phyloP scores from a whole-genome alignment of 768 basidiomycete genomes.

The Hericium coralloides region DNA sequence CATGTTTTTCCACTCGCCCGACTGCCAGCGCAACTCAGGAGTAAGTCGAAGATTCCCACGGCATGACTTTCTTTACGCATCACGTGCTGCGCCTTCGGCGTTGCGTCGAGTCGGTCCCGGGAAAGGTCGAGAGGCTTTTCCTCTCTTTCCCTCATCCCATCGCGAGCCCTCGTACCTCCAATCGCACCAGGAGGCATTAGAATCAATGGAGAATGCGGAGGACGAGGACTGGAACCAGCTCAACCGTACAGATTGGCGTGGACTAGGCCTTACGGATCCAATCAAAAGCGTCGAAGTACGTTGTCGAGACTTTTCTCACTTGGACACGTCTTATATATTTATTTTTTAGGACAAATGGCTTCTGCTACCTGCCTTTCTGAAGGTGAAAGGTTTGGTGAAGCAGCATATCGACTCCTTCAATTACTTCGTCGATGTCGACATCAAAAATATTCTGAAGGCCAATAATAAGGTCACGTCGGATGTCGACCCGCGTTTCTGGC shows the following conservation, averaged over 20 bases:
- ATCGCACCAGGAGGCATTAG: background rate
- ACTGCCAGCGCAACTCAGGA: background rate
- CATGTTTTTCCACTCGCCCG: too few species aligned
- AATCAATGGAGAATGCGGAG: slow-evolving; percentile 11
- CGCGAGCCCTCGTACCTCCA: background rate
- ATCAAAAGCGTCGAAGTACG: slow-evolving; percentile 86
- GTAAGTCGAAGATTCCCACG: background rate
- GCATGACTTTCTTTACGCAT: background rate
- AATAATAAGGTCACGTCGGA: slow-evolving; percentile 94
- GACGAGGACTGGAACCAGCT: slow-evolving; percentile 53
- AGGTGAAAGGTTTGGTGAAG: slow-evolving; percentile 97
- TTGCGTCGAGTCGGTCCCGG: background rate
- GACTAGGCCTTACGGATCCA: slow-evolving; percentile 77
- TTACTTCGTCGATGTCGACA: slow-evolving; percentile 95
- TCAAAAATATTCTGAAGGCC: slow-evolving; percentile 92
- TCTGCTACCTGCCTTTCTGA: slow-evolving; percentile 88
- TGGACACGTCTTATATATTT: background rate
- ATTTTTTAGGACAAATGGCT: slow-evolving; percentile 91
- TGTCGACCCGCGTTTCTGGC: slow-evolving; percentile 93
- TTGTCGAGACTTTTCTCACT: slow-evolving; percentile 4
- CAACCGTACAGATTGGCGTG: slow-evolving; percentile 55
- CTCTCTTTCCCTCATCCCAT: background rate
- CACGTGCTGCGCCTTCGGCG: background rate
- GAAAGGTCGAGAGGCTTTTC: background rate
- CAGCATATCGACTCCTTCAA: slow-evolving; percentile 99